These are phyloP conservation scores for Chondrostereum purpureum DNA, from an alignment of 1,284 basidiomycete genomes.

Conservation along the genomic window DNA sequence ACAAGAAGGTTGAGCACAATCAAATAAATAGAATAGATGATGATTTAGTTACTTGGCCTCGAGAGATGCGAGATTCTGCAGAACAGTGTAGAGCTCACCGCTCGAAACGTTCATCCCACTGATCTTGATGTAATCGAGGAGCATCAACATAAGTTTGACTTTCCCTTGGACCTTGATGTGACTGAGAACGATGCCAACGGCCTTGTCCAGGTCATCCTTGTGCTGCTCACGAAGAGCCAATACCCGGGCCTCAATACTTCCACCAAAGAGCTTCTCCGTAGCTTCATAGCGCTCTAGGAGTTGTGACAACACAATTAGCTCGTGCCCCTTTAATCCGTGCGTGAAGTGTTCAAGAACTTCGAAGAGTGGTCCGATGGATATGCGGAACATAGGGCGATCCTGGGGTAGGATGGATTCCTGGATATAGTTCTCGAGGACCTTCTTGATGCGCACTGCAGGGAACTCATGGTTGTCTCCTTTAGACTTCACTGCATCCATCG, in stretches of 20 bases:
- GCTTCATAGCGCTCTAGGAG: constrained; percentile 73
- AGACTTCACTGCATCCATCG: constrained; percentile 70
- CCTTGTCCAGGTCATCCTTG: constrained; percentile 90
- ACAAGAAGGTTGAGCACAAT: constrained; percentile 2
- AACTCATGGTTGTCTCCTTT: constrained; percentile 75
- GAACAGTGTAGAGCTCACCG: constrained; percentile 67
- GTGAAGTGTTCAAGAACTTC: constrained; percentile 81
- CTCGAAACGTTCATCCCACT: constrained; percentile 70
- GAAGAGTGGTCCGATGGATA: constrained; percentile 67
- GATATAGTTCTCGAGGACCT: constrained; percentile 79
- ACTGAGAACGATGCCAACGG: constrained; percentile 83
- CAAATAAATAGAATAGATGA: constrained; percentile 3
- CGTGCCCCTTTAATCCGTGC: constrained; percentile 83
- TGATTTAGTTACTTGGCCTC: constrained; percentile 76
- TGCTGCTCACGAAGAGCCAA: constrained; percentile 86
- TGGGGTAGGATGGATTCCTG: constrained; percentile 76
- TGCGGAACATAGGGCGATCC: constrained; percentile 73
- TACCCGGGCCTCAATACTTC: constrained; percentile 89
- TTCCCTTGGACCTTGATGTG: constrained; percentile 96
- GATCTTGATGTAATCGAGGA: constrained; percentile 86
- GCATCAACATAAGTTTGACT: constrained; percentile 78
- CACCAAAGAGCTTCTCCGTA: constrained; percentile 90
- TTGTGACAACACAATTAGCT: constrained; percentile 67
- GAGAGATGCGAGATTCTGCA: constrained; percentile 76
- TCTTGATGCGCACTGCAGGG: constrained; percentile 79